Percentiles rank a stretch among this genome's conserved stretches.
phyloP scores from a whole-genome alignment of 192 early-diverging fungal genomes.

The Entomortierella parvispora region DNA sequence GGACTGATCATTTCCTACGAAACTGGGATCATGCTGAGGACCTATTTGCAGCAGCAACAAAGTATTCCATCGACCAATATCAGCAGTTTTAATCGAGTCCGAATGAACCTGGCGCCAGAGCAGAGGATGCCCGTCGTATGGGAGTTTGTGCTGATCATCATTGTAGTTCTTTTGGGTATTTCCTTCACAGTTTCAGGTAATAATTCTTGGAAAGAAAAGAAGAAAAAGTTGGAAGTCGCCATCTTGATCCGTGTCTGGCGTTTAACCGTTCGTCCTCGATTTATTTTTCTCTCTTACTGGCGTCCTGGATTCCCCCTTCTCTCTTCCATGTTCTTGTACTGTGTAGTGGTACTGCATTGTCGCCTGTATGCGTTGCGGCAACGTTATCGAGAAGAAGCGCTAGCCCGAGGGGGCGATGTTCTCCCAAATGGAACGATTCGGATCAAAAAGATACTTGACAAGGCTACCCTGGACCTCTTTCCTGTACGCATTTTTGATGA shows the following conservation, averaged over 20 bases:
- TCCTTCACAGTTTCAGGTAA: constrained; percentile 46
- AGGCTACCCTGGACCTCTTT: constrained; percentile 21
- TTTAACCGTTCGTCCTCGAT: not conserved
- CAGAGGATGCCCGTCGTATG: constrained; percentile 32
- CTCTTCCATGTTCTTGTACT: not conserved
- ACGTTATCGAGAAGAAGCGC: constrained; percentile 30
- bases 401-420: constrained; percentile 32
- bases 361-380: constrained; percentile 31
- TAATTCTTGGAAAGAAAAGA: not conserved
- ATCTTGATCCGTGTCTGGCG: not conserved
- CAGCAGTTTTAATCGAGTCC: constrained; percentile 8
- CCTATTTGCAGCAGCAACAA: not conserved
- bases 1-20: constrained; percentile 26
- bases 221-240: too few relatives aligned
- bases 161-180: constrained; percentile 29
- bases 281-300: not conserved
- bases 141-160: constrained; percentile 46
- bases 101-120: constrained; percentile 2
- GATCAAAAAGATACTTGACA: constrained; percentile 29
- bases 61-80: constrained; percentile 2
- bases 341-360: constrained; percentile 37
- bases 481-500: constrained; percentile 32
- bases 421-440: constrained; percentile 40
- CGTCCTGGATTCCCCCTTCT: not conserved
- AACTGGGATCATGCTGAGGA: constrained; percentile 3